Conservation (phyloP, 2,329 filamentous ascomycete species). For the Talaromyces pinophilus region DNA sequence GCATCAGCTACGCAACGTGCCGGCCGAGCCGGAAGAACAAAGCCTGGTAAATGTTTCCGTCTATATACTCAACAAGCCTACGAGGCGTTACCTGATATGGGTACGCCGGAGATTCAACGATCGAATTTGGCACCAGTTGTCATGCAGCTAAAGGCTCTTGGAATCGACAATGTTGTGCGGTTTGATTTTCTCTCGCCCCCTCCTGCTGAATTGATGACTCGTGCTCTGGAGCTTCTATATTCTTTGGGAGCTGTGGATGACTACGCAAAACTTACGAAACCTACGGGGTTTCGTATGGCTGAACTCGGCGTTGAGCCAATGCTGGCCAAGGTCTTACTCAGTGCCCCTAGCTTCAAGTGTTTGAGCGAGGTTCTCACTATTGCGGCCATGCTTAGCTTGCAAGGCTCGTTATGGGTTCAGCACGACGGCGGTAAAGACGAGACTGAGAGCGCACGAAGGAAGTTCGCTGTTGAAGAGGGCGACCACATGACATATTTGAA, state of each 20-base stretch:
- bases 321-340: slow-evolving; percentile 86
- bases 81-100: slow-evolving; percentile 66
- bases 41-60: slow-evolving; percentile 88
- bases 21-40: slow-evolving; percentile 85
- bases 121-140: slow-evolving; percentile 86
- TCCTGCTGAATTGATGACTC: slow-evolving; percentile 78
- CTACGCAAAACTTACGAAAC: slow-evolving; percentile 85
- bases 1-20: slow-evolving; percentile 90
- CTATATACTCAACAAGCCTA: slow-evolving; percentile 81
- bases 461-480: slow-evolving; percentile 89
- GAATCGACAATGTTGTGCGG: slow-evolving; percentile 88
- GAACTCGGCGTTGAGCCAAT: slow-evolving; percentile 92
- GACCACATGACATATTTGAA: slow-evolving; percentile 93
- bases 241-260: slow-evolving; percentile 83
- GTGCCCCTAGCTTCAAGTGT: slow-evolving; percentile 72
- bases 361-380: slow-evolving; percentile 85
- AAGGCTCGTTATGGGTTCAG: slow-evolving; percentile 79
- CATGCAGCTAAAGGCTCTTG: slow-evolving; percentile 88
- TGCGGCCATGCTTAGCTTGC: slow-evolving; percentile 88
- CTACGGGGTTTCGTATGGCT: slow-evolving; percentile 87
- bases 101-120: slow-evolving; percentile 86
- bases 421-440: slow-evolving; percentile 75
- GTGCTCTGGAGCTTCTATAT: slow-evolving; percentile 84
- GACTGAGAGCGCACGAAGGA: slow-evolving; percentile 71
- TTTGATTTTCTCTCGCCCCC: slow-evolving; percentile 89